Conservation (phyloP, 2,329 filamentous ascomycete genomes). For the Fusarium sp. region DNA sequence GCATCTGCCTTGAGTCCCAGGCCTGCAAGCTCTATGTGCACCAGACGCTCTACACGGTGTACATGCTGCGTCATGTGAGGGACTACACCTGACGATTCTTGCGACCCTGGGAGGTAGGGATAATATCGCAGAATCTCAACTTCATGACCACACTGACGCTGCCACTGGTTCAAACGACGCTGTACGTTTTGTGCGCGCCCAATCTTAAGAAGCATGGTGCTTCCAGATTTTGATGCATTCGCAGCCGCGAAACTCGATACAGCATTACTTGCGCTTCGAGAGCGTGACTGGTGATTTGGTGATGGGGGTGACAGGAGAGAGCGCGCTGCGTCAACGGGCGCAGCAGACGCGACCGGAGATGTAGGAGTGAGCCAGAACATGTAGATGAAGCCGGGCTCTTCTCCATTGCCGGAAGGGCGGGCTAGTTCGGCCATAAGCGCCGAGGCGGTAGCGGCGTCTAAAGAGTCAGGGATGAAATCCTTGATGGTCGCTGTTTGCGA, state of each 20-base stretch:
- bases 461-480: slow-evolving; percentile 73
- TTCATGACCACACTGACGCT: slow-evolving; percentile 89
- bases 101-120: slow-evolving; percentile 74
- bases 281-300: slow-evolving; percentile 50
- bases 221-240: slow-evolving; percentile 37
- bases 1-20: slow-evolving; percentile 66
- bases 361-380: slow-evolving; percentile 94
- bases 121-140: slow-evolving; percentile 92
- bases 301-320: slow-evolving; percentile 67
- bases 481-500: slow-evolving; percentile 51
- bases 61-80: slow-evolving; percentile 84
- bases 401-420: slow-evolving; percentile 74
- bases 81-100: slow-evolving; percentile 45
- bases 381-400: slow-evolving; percentile 93
- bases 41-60: slow-evolving; percentile 87
- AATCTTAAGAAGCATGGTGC: slow-evolving; percentile 75
- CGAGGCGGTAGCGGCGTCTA: slow-evolving; percentile 76
- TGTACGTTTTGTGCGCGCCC: slow-evolving; percentile 84
- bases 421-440: slow-evolving; percentile 80
- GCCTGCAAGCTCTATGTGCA: slow-evolving; percentile 87
- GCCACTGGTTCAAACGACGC: slow-evolving; percentile 91
- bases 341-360: slow-evolving; percentile 59
- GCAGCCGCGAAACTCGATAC: slow-evolving; percentile 62
- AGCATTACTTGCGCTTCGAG: slow-evolving; percentile 66
- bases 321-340: slow-evolving; percentile 69